A percentile compares a stretch with the other conserved stretches of the same genome.
Evolutionary conservation across 2,329 filamentous ascomycete genomes (phyloP).

Genomic region (Arthrobotrys pseudoclavata): DNA sequence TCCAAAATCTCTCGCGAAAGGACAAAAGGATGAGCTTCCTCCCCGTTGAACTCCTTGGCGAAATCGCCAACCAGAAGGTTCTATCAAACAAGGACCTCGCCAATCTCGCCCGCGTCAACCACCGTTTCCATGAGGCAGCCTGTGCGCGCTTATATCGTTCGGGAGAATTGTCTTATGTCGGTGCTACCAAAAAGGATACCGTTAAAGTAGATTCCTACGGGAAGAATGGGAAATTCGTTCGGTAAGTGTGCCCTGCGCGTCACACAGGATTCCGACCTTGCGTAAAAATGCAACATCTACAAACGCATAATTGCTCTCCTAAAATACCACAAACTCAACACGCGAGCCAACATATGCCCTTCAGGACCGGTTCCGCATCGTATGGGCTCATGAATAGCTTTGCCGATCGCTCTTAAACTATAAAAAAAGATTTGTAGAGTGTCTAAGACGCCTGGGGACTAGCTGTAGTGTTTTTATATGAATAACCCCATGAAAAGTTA

Average conservation of each 20-base stretch:
- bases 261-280: too few species aligned
- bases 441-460: too few species aligned
- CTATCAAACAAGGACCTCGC: constrained; percentile 34
- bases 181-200: constrained; percentile 30
- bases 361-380: too few species aligned
- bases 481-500: not conserved
- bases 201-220: constrained; percentile 42
- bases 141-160: constrained; percentile 45
- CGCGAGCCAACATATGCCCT: too few species aligned
- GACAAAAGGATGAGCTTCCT: constrained; percentile 23
- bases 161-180: constrained; percentile 50
- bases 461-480: too few species aligned
- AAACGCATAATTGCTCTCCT: constrained; percentile 20
- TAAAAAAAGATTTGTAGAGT: too few species aligned
- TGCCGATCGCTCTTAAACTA: too few species aligned
- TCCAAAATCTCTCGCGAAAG: not conserved
- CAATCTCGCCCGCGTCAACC: constrained; percentile 41
- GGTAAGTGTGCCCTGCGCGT: constrained; percentile 18
- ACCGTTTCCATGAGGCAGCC: constrained; percentile 26
- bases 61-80: constrained; percentile 39
- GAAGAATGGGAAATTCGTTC: constrained; percentile 46
- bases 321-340: not conserved
- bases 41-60: constrained; percentile 40
- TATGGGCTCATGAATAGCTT: too few species aligned
- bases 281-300: constrained; percentile 52